Percentiles rank a stretch among this genome's conserved stretches.
Evolutionary conservation across 2,329 filamentous ascomycete genomes (phyloP).

Genomic region (Ascochyta koolunga): DNA sequence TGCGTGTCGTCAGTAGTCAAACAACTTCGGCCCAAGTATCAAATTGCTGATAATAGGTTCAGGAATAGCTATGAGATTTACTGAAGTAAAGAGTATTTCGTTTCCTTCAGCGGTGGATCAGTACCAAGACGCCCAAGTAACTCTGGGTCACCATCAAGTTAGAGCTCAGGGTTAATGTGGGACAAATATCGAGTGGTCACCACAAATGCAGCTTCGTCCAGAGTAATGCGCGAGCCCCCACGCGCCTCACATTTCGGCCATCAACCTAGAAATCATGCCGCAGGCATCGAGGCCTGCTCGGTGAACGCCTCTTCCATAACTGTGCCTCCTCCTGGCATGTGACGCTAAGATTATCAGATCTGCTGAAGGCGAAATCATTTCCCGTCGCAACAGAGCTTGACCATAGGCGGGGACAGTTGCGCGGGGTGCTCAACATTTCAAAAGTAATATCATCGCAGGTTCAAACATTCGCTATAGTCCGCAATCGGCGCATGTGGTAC

Average conservation of each 20-base stretch:
- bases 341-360: slow-evolving; percentile 31
- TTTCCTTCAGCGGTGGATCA: background rate
- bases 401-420: background rate
- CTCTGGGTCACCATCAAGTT: slow-evolving; percentile 1
- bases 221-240: slow-evolving; percentile 2
- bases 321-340: slow-evolving; percentile 20
- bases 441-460: background rate
- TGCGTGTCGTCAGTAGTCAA: background rate
- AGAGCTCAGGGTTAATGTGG: slow-evolving; percentile 9
- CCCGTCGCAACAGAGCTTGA: slow-evolving; percentile 1
- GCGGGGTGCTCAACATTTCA: background rate
- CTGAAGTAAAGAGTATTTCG: background rate
- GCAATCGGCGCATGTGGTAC: slow-evolving; percentile 19
- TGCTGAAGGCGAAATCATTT: slow-evolving; percentile 26
- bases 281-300: slow-evolving; percentile 3
- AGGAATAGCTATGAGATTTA: background rate
- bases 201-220: background rate
- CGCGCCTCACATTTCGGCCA: background rate
- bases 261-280: slow-evolving; percentile 4
- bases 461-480: background rate
- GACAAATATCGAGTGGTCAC: slow-evolving; percentile 5
- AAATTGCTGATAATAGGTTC: background rate
- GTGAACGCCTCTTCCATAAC: slow-evolving; percentile 1
- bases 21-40: background rate
- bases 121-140: slow-evolving; percentile 12